Evolutionary conservation across 140 eudicot species (phyloP).

Genomic region (Oenanthe javanica): DNA sequence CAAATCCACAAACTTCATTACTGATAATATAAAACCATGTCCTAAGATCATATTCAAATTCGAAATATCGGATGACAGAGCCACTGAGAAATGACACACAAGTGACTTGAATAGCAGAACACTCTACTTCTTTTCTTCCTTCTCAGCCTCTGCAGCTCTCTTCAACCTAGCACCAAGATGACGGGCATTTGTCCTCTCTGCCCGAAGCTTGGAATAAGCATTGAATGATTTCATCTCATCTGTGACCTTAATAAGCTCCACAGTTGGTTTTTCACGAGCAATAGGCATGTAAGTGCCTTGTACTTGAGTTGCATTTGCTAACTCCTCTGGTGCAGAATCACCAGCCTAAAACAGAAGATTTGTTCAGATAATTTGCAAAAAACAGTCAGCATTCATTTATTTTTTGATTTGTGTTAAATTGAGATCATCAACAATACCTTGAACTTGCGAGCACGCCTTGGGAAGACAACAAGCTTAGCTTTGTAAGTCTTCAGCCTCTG

Average conservation of each 20-base stretch:
- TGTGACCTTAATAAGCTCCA: conserved; percentile 10
- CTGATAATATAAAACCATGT: background rate
- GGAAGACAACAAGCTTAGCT: conserved; percentile 14
- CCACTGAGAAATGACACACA: background rate
- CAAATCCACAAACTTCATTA: conserved; percentile 8
- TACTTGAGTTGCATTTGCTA: conserved; percentile 12
- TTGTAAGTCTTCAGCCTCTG: conserved; percentile 10
- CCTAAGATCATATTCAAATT: background rate
- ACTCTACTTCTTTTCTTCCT: conserved; percentile 15
- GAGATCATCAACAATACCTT: background rate
- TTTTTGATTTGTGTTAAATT: background rate
- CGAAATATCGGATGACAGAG: no score
- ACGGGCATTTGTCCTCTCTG: conserved; percentile 8
- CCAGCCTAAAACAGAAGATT: background rate
- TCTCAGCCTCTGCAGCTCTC: conserved; percentile 16
- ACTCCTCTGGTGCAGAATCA: conserved; percentile 14
- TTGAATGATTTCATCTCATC: conserved; percentile 9
- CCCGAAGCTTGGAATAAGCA: conserved; percentile 13
- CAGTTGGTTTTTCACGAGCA: conserved; percentile 11
- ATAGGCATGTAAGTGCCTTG: conserved; percentile 4
- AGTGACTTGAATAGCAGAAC: background rate
- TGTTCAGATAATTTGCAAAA: background rate
- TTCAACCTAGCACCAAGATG: conserved; percentile 12
- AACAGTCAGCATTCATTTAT: background rate
- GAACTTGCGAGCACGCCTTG: conserved; percentile 8